phyloP scores from a whole-genome alignment of 2,329 filamentous ascomycete species.

The Moelleriella libera region DNA sequence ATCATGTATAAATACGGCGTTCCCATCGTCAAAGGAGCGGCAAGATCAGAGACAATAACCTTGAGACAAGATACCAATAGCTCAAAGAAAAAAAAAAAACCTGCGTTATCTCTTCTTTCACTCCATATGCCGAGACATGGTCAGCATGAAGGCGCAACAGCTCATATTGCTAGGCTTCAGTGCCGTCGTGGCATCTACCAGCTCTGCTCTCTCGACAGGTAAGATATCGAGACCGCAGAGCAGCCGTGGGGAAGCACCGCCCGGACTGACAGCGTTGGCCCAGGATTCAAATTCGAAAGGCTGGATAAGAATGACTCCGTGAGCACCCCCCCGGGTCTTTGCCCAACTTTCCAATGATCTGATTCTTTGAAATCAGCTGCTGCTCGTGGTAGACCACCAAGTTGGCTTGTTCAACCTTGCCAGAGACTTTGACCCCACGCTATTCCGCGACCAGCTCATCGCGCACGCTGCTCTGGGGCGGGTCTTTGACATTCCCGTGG shows the following conservation, averaged over 20 bases:
- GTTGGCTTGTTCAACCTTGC: conserved; percentile 26
- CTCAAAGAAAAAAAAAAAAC: neutral
- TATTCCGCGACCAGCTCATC: conserved; percentile 53
- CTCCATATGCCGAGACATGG: neutral
- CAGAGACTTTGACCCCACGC: conserved; percentile 50
- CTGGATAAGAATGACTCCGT: conserved; percentile 1
- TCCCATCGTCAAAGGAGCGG: neutral
- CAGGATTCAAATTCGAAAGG: neutral
- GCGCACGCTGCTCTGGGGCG: conserved; percentile 49
- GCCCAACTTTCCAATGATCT: neutral
- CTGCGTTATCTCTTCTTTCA: neutral
- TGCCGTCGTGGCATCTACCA: neutral
- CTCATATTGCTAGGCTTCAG: neutral
- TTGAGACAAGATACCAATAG: too few species aligned
- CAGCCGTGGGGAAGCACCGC: too few species aligned
- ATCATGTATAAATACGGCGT: neutral
- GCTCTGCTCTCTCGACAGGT: neutral
- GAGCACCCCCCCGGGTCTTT: neutral
- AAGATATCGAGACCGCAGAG: neutral
- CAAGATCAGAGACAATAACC: too few species aligned
- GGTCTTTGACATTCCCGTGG: conserved; percentile 51
- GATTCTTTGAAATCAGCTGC: conserved; percentile 9
- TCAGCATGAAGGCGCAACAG: neutral
- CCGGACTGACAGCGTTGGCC: neutral
- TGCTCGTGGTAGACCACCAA: conserved; percentile 23